Conservation (phyloP, 2,329 filamentous ascomycete species). For the Aspergillus flavus region DNA sequence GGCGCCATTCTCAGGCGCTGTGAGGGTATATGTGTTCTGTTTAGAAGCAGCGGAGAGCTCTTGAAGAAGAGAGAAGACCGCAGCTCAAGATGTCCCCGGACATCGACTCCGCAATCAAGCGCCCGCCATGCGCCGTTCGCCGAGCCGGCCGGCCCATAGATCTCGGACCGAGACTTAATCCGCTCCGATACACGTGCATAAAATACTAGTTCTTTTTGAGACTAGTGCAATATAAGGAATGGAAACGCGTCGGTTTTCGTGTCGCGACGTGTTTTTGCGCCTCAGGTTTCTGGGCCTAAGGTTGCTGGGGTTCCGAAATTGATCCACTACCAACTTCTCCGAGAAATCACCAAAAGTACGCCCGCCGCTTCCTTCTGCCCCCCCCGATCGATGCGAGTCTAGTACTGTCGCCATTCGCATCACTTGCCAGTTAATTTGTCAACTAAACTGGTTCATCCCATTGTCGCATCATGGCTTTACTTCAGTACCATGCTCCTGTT, state of each 20-base stretch:
- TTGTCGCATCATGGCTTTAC: conserved; percentile 73
- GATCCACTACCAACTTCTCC: conserved; percentile 12
- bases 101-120: conserved; percentile 29
- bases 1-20: conserved; percentile 41
- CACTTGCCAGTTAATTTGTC: conserved; percentile 18
- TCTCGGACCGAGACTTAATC: conserved; percentile 37
- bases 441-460: conserved; percentile 23
- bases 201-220: not conserved
- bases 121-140: conserved; percentile 24
- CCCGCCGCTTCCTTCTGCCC: conserved; percentile 16
- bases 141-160: conserved; percentile 22
- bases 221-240: conserved; percentile 22
- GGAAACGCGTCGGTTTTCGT: conserved; percentile 29
- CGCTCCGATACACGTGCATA: conserved; percentile 32
- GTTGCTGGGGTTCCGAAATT: conserved; percentile 9
- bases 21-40: conserved; percentile 11
- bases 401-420: conserved; percentile 14
- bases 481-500: conserved; percentile 75
- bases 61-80: conserved; percentile 21
- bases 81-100: conserved; percentile 28
- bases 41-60: conserved; percentile 16
- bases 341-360: conserved; percentile 12
- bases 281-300: conserved; percentile 12
- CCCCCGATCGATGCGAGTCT: conserved; percentile 12
- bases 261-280: conserved; percentile 31